These are phyloP conservation scores for Laburnicola sp. DNA, from an alignment of 2,329 filamentous ascomycete species.

Conservation along the genomic window DNA sequence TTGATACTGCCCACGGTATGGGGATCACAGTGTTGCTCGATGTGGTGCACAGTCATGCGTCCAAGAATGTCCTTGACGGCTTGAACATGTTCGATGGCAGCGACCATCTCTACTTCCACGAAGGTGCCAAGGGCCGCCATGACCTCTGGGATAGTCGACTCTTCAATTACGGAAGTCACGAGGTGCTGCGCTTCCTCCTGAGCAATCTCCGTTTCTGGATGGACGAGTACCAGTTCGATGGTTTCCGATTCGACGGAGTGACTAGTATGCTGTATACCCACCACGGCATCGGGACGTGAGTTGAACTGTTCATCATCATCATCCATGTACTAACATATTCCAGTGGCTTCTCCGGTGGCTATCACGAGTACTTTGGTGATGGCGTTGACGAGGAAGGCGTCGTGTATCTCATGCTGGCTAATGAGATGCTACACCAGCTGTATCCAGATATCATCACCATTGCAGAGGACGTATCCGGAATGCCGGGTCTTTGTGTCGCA, in stretches of 20 bases:
- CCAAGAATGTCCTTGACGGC: slow-evolving; percentile 94
- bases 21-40: slow-evolving; percentile 91
- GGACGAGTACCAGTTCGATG: slow-evolving; percentile 96
- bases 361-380: slow-evolving; percentile 95
- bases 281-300: slow-evolving; percentile 95
- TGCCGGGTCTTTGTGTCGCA: slow-evolving; percentile 92
- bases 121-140: slow-evolving; percentile 79
- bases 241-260: slow-evolving; percentile 96
- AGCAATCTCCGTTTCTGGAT: slow-evolving; percentile 99
- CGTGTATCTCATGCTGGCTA: slow-evolving; percentile 93
- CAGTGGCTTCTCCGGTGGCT: slow-evolving; percentile 93
- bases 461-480: slow-evolving; percentile 96
- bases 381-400: slow-evolving; percentile 91
- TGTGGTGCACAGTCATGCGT: slow-evolving; percentile 96
- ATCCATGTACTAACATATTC: slow-evolving; percentile 27
- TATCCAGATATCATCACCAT: slow-evolving; percentile 89
- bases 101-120: slow-evolving; percentile 95
- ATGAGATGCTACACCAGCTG: slow-evolving; percentile 89
- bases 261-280: slow-evolving; percentile 98
- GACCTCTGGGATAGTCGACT: slow-evolving; percentile 94
- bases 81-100: slow-evolving; percentile 95
- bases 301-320: slow-evolving; percentile 17
- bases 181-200: slow-evolving; percentile 91
- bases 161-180: slow-evolving; percentile 95
- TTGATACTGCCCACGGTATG: slow-evolving; percentile 90